Conservation (phyloP, 2,329 filamentous ascomycete genomes). For the Apiospora rasikravindrae region DNA sequence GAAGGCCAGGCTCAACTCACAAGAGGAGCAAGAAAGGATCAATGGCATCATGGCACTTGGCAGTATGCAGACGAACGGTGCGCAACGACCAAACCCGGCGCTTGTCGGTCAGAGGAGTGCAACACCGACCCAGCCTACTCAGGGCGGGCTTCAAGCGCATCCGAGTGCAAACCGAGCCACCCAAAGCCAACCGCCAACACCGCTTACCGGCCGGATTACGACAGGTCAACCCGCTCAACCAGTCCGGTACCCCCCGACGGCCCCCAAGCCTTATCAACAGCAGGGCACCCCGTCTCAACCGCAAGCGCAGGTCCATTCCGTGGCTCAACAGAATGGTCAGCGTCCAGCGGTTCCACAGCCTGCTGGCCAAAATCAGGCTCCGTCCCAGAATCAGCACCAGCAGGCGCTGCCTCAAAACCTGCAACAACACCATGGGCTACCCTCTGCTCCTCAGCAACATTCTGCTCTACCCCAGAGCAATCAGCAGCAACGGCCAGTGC, state of each 20-base stretch:
- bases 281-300: slow-evolving; percentile 15
- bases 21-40: slow-evolving; percentile 64
- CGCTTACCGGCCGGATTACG: slow-evolving; percentile 22
- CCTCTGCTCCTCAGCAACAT: neutral
- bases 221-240: slow-evolving; percentile 11
- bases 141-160: slow-evolving; percentile 13
- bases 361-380: slow-evolving; percentile 19
- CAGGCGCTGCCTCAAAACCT: slow-evolving; percentile 22
- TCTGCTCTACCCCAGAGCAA: neutral
- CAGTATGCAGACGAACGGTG: slow-evolving; percentile 53
- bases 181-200: slow-evolving; percentile 14
- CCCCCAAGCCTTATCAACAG: slow-evolving; percentile 15
- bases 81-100: slow-evolving; percentile 30
- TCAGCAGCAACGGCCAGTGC: slow-evolving; percentile 12
- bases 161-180: neutral
- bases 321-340: slow-evolving; percentile 32
- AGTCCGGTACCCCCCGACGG: slow-evolving; percentile 18
- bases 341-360: slow-evolving; percentile 2
- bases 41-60: slow-evolving; percentile 64
- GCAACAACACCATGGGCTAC: slow-evolving; percentile 14
- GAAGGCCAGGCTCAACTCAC: slow-evolving; percentile 61
- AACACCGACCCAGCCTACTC: slow-evolving; percentile 23
- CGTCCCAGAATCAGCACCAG: slow-evolving; percentile 23
- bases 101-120: slow-evolving; percentile 27
- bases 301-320: slow-evolving; percentile 28